These are phyloP conservation scores for Microstroma glucosiphilum DNA, from an alignment of 1,284 basidiomycete species.

Conservation along the genomic window DNA sequence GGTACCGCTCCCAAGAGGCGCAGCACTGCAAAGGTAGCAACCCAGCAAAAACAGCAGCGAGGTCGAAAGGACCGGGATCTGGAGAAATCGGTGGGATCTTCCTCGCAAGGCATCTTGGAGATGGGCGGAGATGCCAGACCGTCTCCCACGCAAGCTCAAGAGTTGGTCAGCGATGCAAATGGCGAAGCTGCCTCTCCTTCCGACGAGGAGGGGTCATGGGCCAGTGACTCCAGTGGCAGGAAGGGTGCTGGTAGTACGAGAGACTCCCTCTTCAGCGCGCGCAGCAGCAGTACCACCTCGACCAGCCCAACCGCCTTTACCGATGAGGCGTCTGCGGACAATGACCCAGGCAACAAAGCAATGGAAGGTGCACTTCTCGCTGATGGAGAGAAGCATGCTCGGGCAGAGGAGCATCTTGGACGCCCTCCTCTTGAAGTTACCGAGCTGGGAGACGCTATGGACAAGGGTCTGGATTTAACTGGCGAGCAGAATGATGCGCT, in stretches of 20 bases:
- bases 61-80: background rate
- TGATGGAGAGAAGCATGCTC: conserved; percentile 15
- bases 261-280: conserved; percentile 4
- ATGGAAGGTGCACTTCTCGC: conserved; percentile 21
- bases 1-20: conserved; percentile 63
- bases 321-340: background rate
- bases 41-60: background rate
- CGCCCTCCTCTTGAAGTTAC: conserved; percentile 29
- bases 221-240: background rate
- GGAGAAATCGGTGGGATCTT: background rate
- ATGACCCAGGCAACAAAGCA: conserved; percentile 19
- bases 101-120: background rate
- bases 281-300: background rate
- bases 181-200: background rate
- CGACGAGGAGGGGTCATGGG: background rate
- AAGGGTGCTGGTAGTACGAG: background rate
- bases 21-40: background rate
- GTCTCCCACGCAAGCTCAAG: background rate
- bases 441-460: conserved; percentile 22
- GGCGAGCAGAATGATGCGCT: background rate
- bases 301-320: background rate
- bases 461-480: conserved; percentile 9
- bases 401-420: conserved; percentile 25
- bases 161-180: background rate
- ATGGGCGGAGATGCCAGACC: background rate